Evolutionary conservation across 371 early-diverging fungal genomes (phyloP), one percentile per base, ranked within the genome.

Genomic region (Batkoa obscura): DNA sequence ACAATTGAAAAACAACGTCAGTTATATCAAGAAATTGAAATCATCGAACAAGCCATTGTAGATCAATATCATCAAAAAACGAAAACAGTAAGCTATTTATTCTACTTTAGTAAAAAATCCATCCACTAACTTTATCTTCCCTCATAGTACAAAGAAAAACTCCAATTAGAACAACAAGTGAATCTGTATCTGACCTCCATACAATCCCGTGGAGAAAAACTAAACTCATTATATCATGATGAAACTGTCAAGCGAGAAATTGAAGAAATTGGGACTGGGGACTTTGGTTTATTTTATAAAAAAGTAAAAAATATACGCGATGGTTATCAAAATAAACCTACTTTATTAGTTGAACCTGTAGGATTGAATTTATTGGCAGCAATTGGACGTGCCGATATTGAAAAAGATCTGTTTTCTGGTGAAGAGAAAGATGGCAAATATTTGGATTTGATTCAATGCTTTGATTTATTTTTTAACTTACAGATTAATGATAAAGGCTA

Each of bases 11-110:
- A 64, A 17, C 71, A 67, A 52, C 59, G 68, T 50, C 73, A 76
- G 55, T 73, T 79, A 12, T 86, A 90, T 66, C 94, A 96, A 74
- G 90, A 88, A 62, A 72, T 88, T 48, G 97, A 96, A 66, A 84
- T 89, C 45, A 64, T 92, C 31, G 94, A 94, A 63, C 79, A 86
- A 60, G 88, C 87, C 8, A 77, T 83, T 34, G 92, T 91, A 6
- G 76, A 82, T 61, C 80, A 86, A 62, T 79, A 83, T 63, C 72
- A 88, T 67, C 68, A 73, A 36, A 78, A 83, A 58, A 68, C 84
- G 30, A 82, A 81, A 59, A 76, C 78, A 33, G 79, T 77, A 62
- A 12, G 68, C 55, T 30, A 13, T 32, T 32, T 31, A 23, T 23
- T 23, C 23, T 23, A 23, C 23, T 23, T 23, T 23, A 23, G 23